These are phyloP conservation scores for Solanum rostratum DNA, from an alignment of 257 asterid species.

Conservation along the genomic window DNA sequence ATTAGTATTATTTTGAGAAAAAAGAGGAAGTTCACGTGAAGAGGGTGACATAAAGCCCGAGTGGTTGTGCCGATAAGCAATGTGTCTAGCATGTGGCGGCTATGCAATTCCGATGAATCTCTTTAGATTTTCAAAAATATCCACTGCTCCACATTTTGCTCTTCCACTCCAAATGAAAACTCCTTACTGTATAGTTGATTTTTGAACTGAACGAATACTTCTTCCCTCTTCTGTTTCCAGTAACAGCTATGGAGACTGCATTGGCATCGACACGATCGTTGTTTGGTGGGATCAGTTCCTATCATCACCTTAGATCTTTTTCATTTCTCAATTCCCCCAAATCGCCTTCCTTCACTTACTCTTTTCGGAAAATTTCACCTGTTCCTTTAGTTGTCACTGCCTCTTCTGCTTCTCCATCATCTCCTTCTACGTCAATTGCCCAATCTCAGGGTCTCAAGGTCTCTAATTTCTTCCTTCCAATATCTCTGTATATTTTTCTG, in stretches of 20 bases:
- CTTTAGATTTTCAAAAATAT: neutral
- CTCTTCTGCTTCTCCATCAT: constrained; percentile 19
- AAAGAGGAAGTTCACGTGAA: constrained; percentile 11
- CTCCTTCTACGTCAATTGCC: constrained; percentile 43
- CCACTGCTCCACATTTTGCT: neutral
- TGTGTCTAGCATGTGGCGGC: neutral
- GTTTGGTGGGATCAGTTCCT: neutral
- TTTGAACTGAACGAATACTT: neutral
- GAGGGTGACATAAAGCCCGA: neutral
- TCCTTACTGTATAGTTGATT: neutral
- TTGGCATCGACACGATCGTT: neutral
- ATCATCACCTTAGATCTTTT: neutral
- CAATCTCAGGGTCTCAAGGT: constrained; percentile 64
- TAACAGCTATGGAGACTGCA: neutral
- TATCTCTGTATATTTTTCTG: neutral
- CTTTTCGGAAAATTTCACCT: constrained; percentile 11
- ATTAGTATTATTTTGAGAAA: neutral
- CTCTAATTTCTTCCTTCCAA: neutral
- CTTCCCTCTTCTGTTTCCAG: neutral
- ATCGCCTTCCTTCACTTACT: constrained; percentile 11
- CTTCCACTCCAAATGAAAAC: neutral
- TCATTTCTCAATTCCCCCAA: constrained; percentile 12
- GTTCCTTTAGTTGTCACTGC: constrained; percentile 11
- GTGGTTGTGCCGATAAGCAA: neutral
- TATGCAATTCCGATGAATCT: neutral